A percentile compares a stretch with the other conserved stretches of the same genome.
Evolutionary conservation across 129 eudicot species (phyloP).

Genomic region (Arctium lappa): DNA sequence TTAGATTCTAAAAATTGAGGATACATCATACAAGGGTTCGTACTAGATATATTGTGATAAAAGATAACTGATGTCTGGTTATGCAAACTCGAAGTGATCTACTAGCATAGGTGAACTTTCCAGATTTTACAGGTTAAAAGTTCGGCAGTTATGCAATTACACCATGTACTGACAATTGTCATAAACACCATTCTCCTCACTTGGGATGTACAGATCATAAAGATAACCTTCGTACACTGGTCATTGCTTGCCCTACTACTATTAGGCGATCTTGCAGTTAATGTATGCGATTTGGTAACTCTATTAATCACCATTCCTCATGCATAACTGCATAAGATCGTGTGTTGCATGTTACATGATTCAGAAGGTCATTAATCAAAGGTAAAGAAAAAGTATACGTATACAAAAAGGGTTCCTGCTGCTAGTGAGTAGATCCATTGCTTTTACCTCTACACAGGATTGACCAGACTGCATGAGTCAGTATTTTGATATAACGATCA

Average conservation of each 20-base stretch:
- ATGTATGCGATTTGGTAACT: not conserved
- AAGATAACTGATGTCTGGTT: not conserved
- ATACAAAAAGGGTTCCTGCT: conserved; percentile 1
- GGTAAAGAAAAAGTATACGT: not conserved
- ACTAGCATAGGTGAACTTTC: not conserved
- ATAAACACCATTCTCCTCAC: not conserved
- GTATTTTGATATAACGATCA: not conserved
- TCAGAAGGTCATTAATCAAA: not conserved
- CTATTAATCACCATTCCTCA: not conserved
- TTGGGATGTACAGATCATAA: not conserved
- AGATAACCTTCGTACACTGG: not conserved
- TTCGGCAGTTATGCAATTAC: not conserved
- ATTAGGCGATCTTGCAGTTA: not conserved
- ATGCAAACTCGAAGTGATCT: not conserved
- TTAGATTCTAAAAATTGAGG: not conserved
- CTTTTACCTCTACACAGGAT: conserved; percentile 5
- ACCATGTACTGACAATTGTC: not conserved
- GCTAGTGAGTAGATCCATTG: not conserved
- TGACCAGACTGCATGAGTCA: conserved; percentile 12
- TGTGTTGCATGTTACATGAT: not conserved
- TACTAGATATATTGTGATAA: not conserved
- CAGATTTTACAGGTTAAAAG: not conserved
- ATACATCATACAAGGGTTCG: not conserved
- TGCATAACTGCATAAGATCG: not conserved
- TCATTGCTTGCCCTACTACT: not conserved